phyloP scores from a whole-genome alignment of 2,329 filamentous ascomycete species.

The Trichoderma guizhouense region DNA sequence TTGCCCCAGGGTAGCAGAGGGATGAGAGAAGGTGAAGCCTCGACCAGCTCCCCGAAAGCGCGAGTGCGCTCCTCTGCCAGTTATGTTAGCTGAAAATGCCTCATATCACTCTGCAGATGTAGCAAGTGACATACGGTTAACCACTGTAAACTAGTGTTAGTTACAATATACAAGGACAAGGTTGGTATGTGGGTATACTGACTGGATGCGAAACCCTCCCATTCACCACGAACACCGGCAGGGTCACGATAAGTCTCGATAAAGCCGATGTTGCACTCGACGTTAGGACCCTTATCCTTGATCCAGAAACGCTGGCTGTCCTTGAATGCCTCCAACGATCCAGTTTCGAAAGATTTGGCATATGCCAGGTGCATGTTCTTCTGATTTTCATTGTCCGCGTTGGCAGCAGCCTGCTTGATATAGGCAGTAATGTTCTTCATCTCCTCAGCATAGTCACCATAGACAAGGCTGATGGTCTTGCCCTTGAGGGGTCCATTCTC shows the following conservation, averaged over 20 bases:
- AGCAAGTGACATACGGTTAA: constrained; percentile 57
- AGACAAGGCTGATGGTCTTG: constrained; percentile 67
- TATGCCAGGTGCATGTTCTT: constrained; percentile 72
- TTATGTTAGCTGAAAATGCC: background rate
- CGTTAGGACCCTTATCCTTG: constrained; percentile 73
- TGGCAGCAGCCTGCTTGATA: constrained; percentile 64
- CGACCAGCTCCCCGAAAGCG: constrained; percentile 82
- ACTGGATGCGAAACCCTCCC: constrained; percentile 77
- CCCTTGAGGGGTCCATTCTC: constrained; percentile 59
- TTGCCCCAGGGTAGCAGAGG: constrained; percentile 83
- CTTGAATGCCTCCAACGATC: constrained; percentile 75
- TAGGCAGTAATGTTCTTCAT: constrained; percentile 67
- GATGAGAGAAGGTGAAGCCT: constrained; percentile 77
- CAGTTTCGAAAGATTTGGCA: constrained; percentile 68
- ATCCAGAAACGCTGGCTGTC: constrained; percentile 80
- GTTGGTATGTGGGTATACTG: constrained; percentile 18
- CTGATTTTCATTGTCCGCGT: constrained; percentile 71
- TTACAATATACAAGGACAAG: background rate
- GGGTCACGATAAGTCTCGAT: constrained; percentile 85
- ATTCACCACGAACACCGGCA: constrained; percentile 75
- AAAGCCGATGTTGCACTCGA: constrained; percentile 80
- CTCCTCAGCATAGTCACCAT: constrained; percentile 70
- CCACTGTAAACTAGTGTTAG: constrained; percentile 41
- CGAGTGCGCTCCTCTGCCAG: constrained; percentile 69
- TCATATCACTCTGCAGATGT: background rate